A percentile compares a stretch with the other conserved stretches of the same genome.
Conservation (phyloP, 2,329 filamentous ascomycete genomes). For the Curvularia eragrostidis region DNA sequence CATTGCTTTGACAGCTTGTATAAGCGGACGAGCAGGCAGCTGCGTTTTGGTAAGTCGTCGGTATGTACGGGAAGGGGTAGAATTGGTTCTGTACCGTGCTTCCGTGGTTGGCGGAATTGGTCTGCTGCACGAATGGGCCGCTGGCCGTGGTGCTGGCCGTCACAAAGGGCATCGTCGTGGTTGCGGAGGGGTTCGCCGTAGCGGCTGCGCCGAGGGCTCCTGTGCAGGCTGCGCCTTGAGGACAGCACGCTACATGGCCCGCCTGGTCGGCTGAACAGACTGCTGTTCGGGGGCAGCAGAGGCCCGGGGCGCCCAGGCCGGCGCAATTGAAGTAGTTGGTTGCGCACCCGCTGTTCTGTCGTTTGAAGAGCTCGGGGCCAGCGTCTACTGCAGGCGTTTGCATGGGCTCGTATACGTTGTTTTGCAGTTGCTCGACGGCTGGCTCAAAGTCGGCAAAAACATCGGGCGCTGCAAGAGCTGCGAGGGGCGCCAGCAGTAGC, state of each 20-base stretch:
- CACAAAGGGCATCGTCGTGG: conserved; percentile 28
- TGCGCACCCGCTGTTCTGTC: conserved; percentile 57
- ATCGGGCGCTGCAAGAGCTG: conserved; percentile 39
- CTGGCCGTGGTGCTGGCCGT: conserved; percentile 28
- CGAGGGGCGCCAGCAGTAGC: conserved; percentile 39
- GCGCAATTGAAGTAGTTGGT: conserved; percentile 60
- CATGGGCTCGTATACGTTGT: conserved; percentile 33
- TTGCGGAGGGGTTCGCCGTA: conserved; percentile 22
- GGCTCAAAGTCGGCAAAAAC: conserved; percentile 42
- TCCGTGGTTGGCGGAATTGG: conserved; percentile 23
- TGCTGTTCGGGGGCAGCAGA: conserved; percentile 63
- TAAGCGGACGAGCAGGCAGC: conserved; percentile 62
- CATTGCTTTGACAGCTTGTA: conserved; percentile 58
- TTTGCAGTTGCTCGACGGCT: conserved; percentile 27
- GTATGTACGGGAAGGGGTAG: conserved; percentile 61
- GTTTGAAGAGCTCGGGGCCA: conserved; percentile 39
- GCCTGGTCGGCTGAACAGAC: conserved; percentile 63
- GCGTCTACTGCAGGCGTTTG: conserved; percentile 31
- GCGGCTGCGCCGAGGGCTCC: conserved; percentile 44
- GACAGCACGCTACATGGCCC: conserved; percentile 68
- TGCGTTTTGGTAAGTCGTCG: conserved; percentile 61
- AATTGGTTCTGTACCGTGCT: conserved; percentile 57
- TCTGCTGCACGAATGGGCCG: conserved; percentile 32
- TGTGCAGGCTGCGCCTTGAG: conserved; percentile 63
- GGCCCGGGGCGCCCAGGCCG: conserved; percentile 58